A percentile compares a stretch with the other conserved stretches of the same genome.
Conservation (phyloP, 208 protist genomes). For the Crithidia thermophila region DNA sequence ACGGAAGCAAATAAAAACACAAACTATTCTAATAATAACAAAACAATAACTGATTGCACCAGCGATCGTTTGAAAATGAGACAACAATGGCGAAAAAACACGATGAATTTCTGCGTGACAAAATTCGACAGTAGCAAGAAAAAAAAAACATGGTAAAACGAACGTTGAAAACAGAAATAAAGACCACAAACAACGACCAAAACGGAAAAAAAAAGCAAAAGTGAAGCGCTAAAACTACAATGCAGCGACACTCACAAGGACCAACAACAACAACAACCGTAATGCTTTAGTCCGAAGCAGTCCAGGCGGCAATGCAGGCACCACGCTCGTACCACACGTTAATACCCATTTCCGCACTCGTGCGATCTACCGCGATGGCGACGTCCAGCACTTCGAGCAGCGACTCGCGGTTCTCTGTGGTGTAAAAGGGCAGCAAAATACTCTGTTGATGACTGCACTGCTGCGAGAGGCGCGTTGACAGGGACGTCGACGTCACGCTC, state of each 20-base stretch:
- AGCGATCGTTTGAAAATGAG: too few relatives aligned
- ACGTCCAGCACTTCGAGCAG: slow-evolving; percentile 84
- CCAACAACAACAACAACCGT: slow-evolving; percentile 11
- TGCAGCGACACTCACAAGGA: too few relatives aligned
- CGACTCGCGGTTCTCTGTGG: slow-evolving; percentile 60
- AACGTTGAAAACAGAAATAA: slow-evolving; percentile 23
- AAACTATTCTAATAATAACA: slow-evolving; percentile 7
- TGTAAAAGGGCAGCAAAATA: slow-evolving; percentile 85
- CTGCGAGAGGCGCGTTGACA: slow-evolving; percentile 28
- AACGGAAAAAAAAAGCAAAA: slow-evolving; percentile 27
- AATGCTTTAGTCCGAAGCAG: slow-evolving; percentile 36
- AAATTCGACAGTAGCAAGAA: not conserved
- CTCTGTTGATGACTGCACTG: slow-evolving; percentile 26
- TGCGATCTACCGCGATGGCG: slow-evolving; percentile 10
- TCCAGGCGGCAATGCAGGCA: slow-evolving; percentile 84
- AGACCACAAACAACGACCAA: slow-evolving; percentile 16
- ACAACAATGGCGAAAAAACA: too few relatives aligned
- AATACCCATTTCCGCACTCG: slow-evolving; percentile 9
- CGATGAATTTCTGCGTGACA: too few relatives aligned
- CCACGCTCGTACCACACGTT: slow-evolving; percentile 87
- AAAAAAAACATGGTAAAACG: not conserved
- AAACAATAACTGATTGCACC: too few relatives aligned
- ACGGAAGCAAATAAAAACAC: not conserved
- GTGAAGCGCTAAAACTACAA: too few relatives aligned
- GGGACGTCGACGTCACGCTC: slow-evolving; percentile 25